Evolutionary conservation across 192 early-diverging fungal species (phyloP), one percentile per base, ranked within the genome.

Genomic region (Martensiomyces pterosporus): DNA sequence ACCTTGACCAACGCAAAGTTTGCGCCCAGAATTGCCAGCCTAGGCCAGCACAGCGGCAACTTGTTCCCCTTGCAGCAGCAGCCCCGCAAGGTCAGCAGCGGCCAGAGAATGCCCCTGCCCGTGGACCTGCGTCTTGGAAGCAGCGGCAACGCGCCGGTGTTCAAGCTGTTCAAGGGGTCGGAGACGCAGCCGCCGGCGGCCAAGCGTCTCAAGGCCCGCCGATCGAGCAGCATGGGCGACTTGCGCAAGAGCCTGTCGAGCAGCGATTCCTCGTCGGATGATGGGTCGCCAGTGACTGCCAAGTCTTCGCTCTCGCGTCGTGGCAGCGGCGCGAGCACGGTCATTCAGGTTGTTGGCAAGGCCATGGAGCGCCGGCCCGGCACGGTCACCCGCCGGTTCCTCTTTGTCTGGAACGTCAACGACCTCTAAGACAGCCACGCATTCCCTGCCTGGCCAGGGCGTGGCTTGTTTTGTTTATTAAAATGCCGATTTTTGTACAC

Each of bases 391-490:
- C 62, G 69, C 3, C 53, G 69, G 12, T 73, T 65, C 58, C 51
- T 73, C 13, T 73, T 73, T 65, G 69, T 73, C 0, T 73, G 69
- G 69, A 73, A 66, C 39, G 32, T 66, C 43, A 64, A 54, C 37
- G 69, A 65, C 9, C 60, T 65, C 9, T 68, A 49, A 60, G 10
- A 1, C 26, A 0, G 5, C 26, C 10, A 17, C 24, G 12, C 6
- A 3, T 13, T 43, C n/a, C n/a, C n/a, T n/a, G n/a, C n/a, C n/a
- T n/a, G n/a, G n/a, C n/a, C n/a, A n/a, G n/a, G n/a, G n/a, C n/a
- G n/a, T n/a, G n/a, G n/a, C n/a, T 24, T 47, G 19, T 35, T 47
- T 47, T 35, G 12, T n/a, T 24, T 39, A 39, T 39, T 39, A 39
- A 39, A 39, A 39, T 16, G 4, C 8, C 13, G 7, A 33, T 33